phyloP scores from a whole-genome alignment of 2,329 filamentous ascomycete genomes.

The Incumbomyces lentus region DNA sequence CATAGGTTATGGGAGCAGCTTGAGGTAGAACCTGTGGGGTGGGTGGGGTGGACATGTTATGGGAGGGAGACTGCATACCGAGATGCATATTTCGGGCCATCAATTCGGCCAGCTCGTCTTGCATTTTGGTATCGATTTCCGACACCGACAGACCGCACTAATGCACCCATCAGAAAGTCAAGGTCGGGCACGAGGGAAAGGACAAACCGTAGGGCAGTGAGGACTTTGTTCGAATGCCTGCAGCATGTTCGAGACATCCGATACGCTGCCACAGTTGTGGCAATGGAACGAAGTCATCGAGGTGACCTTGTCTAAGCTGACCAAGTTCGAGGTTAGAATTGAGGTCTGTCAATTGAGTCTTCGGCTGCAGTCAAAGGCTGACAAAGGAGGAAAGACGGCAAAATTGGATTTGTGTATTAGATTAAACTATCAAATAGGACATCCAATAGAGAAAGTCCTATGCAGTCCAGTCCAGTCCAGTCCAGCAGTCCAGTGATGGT shows the following conservation, averaged over 20 bases:
- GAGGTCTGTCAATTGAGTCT: conserved; percentile 22
- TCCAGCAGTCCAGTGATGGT: too few relatives aligned
- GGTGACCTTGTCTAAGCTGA: conserved; percentile 9
- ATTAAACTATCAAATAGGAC: conserved; percentile 20
- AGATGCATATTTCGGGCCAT: conserved; percentile 69
- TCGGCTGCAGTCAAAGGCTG: conserved; percentile 9
- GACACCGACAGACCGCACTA: conserved; percentile 34
- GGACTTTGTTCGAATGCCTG: conserved; percentile 29
- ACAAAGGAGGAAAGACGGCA: conserved; percentile 15
- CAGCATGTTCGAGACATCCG: conserved; percentile 27
- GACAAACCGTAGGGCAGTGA: conserved; percentile 32
- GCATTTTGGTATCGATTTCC: conserved; percentile 49
- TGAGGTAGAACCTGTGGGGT: conserved; percentile 21
- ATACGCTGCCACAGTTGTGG: conserved; percentile 29
- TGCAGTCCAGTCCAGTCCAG: conserved; percentile 8
- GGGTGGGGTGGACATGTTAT: conserved; percentile 24
- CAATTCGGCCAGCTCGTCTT: conserved; percentile 73
- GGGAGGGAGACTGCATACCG: conserved; percentile 26
- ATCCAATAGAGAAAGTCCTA: conserved; percentile 17
- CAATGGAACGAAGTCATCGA: conserved; percentile 32
- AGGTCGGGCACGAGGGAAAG: conserved; percentile 12
- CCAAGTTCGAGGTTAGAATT: conserved; percentile 13
- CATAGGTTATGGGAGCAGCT: conserved; percentile 53
- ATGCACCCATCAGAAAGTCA: conserved; percentile 18
- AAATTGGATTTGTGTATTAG: conserved; percentile 20